A percentile compares a stretch with the other conserved stretches of the same genome.
Evolutionary conservation across 1,284 basidiomycete genomes (phyloP).

Genomic region (Cutaneotrichosporon cyanovorans): DNA sequence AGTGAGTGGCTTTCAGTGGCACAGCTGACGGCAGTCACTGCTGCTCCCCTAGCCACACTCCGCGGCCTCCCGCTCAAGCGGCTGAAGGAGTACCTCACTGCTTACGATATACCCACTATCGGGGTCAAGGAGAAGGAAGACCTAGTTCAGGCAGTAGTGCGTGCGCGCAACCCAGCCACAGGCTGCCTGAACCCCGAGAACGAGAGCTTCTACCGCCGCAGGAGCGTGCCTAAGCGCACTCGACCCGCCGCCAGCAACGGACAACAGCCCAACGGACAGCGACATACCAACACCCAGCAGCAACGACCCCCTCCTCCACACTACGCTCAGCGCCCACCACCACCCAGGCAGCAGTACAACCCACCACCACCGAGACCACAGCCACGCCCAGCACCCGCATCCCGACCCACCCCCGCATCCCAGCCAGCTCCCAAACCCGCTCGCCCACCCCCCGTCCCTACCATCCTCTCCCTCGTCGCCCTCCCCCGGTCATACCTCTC

Average conservation of each 20-base stretch:
- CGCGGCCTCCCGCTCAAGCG: constrained; percentile 40
- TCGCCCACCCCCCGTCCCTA: constrained; percentile 45
- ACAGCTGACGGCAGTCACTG: constrained; percentile 29
- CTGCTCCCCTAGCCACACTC: constrained; percentile 31
- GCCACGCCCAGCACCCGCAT: constrained; percentile 9
- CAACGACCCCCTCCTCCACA: constrained; percentile 13
- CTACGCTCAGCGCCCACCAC: constrained; percentile 8
- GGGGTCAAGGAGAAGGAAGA: constrained; percentile 43
- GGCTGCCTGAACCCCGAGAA: constrained; percentile 38
- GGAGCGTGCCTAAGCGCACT: constrained; percentile 41
- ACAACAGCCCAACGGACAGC: neutral
- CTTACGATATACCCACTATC: constrained; percentile 36
- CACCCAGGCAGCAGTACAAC: constrained; percentile 16
- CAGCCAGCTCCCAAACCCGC: constrained; percentile 10
- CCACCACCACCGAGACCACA: constrained; percentile 3
- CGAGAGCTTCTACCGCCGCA: constrained; percentile 41
- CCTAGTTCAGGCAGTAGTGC: constrained; percentile 38
- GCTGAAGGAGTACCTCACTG: constrained; percentile 41
- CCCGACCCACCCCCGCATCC: constrained; percentile 5
- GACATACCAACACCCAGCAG: constrained; percentile 7
- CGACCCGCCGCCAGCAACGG: too few relatives aligned
- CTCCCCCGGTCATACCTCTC: constrained; percentile 56
- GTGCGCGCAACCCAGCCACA: constrained; percentile 32
- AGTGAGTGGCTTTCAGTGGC: constrained; percentile 23
- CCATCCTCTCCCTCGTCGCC: constrained; percentile 58